These are phyloP conservation scores for Scytalidium sp. DNA, from an alignment of 2,329 filamentous ascomycete species.

Conservation along the genomic window DNA sequence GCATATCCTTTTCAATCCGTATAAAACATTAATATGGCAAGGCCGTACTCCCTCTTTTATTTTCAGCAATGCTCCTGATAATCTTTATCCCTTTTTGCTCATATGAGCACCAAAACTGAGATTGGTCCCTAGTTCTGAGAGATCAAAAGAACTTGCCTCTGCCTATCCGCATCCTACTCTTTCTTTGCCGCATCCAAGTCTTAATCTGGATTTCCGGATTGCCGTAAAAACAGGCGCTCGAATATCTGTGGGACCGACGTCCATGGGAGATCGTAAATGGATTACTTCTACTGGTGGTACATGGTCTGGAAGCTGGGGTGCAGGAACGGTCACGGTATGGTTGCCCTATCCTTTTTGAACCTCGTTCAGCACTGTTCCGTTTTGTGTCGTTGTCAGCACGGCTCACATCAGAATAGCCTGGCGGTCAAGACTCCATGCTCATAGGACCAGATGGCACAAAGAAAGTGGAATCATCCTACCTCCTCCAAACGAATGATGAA, in stretches of 20 bases:
- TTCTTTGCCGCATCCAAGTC: conserved; percentile 41
- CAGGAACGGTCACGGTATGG: conserved; percentile 39
- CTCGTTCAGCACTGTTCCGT: not conserved
- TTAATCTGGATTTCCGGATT: conserved; percentile 49
- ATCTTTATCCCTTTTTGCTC: too few relatives aligned
- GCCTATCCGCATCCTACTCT: conserved; percentile 34
- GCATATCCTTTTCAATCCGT: conserved; percentile 3
- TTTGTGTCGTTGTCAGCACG: not conserved
- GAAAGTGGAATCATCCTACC: conserved; percentile 44
- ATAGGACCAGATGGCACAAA: conserved; percentile 26
- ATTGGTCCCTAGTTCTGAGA: conserved; percentile 11
- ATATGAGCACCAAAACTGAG: conserved; percentile 4
- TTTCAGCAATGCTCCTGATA: too few relatives aligned
- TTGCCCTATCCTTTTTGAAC: not conserved
- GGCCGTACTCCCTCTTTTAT: too few relatives aligned
- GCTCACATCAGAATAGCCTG: conserved; percentile 18
- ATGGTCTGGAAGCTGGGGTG: conserved; percentile 48
- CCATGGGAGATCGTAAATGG: conserved; percentile 43
- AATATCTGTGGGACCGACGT: conserved; percentile 39
- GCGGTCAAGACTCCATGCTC: conserved; percentile 34
- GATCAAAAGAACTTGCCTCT: conserved; percentile 8
- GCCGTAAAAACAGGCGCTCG: conserved; percentile 42
- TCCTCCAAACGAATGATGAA: conserved; percentile 45
- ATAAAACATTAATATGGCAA: conserved; percentile 1
- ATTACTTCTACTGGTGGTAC: conserved; percentile 44